These are phyloP conservation scores for Talaromyces thailandensis DNA, from an alignment of 495 filamentous ascomycete genomes.

Conservation along the genomic window DNA sequence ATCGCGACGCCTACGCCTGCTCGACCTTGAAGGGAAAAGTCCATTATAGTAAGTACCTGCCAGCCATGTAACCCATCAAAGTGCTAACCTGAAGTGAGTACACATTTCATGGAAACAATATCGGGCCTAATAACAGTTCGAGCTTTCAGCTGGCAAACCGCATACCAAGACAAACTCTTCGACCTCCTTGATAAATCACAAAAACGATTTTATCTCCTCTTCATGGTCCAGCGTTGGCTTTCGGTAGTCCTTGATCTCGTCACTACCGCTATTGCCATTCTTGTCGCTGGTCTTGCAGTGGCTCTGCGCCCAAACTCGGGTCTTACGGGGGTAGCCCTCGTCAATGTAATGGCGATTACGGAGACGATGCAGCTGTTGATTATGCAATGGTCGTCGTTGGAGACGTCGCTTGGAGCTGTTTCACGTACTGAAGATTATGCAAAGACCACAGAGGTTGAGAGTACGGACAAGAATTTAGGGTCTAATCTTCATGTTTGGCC, in stretches of 20 bases:
- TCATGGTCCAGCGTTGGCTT: conserved; percentile 31
- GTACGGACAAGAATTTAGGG: not conserved
- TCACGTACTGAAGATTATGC: not conserved
- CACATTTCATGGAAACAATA: conserved; percentile 36
- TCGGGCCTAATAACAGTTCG: conserved; percentile 30
- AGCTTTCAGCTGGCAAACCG: conserved; percentile 33
- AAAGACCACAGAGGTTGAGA: not conserved
- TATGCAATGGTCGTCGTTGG: conserved; percentile 33
- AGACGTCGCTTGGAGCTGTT: conserved; percentile 40
- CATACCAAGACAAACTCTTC: conserved; percentile 37
- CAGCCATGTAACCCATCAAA: not conserved
- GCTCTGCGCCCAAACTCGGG: conserved; percentile 18
- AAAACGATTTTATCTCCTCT: conserved; percentile 39
- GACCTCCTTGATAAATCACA: conserved; percentile 40
- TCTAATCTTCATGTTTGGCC: not conserved
- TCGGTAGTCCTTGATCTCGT: conserved; percentile 25
- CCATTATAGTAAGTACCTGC: conserved; percentile 26
- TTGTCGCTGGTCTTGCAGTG: conserved; percentile 21
- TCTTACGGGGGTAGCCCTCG: conserved; percentile 33
- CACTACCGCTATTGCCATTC: conserved; percentile 20
- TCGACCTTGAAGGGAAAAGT: conserved; percentile 42
- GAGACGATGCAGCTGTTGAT: conserved; percentile 23
- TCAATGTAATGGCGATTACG: conserved; percentile 27
- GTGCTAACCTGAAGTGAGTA: conserved; percentile 4
- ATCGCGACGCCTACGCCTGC: conserved; percentile 41